Conservation (phyloP, 192 early-diverging fungal species). For the Ambispora gerdemannii region DNA sequence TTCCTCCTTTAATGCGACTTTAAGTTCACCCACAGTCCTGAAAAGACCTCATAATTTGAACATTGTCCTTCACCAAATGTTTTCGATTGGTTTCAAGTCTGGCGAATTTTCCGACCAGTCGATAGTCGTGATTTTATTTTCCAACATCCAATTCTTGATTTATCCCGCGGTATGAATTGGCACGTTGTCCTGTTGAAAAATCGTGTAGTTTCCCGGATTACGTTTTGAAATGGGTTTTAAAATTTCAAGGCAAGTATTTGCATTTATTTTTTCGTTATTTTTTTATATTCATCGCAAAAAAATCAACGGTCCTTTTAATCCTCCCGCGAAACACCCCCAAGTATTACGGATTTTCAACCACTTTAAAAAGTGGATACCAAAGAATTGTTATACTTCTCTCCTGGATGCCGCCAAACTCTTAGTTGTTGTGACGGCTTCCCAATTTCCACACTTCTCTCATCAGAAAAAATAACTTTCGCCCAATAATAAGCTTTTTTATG, state of each 20-base stretch:
- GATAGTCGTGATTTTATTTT: background rate
- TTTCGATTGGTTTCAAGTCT: background rate
- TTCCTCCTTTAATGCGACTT: background rate
- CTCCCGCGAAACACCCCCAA: no score
- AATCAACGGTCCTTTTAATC: background rate
- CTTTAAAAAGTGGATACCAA: background rate
- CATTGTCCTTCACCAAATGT: background rate
- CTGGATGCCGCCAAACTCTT: background rate
- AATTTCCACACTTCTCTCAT: background rate
- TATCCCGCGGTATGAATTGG: background rate
- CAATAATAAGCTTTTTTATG: background rate
- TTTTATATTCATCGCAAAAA: background rate
- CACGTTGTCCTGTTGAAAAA: background rate
- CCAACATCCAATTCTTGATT: background rate
- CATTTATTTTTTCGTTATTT: background rate
- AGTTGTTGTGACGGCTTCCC: background rate
- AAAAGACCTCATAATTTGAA: background rate
- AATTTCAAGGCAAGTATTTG: background rate
- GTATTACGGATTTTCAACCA: background rate
- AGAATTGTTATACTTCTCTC: background rate
- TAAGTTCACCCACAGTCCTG: background rate
- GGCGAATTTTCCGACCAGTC: no score
- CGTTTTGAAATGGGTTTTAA: background rate
- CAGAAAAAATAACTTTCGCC: background rate
- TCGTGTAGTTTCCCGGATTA: background rate